Conservation (phyloP, 805 yeast genomes). For the Brettanomyces nanus region DNA sequence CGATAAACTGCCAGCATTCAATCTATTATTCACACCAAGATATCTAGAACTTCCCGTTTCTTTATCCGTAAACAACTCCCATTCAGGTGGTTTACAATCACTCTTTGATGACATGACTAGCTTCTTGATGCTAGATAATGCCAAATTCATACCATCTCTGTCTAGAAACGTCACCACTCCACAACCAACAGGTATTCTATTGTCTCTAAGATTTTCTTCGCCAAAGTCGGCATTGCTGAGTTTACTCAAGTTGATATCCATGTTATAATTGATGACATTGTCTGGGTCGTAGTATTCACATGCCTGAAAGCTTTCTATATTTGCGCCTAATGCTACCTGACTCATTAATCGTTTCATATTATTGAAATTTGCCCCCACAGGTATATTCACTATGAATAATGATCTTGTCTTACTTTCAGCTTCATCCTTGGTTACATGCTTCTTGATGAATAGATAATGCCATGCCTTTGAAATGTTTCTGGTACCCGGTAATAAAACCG, state of each 20-base stretch:
- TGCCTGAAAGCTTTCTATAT: conserved; percentile 36
- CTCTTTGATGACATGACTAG: conserved; percentile 20
- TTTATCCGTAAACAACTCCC: conserved; percentile 28
- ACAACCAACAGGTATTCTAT: conserved; percentile 59
- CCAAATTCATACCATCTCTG: conserved; percentile 54
- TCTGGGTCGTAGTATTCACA: conserved; percentile 27
- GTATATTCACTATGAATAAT: conserved; percentile 72
- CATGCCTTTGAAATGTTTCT: conserved; percentile 10
- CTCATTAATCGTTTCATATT: conserved; percentile 50
- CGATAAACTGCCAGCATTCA: conserved; percentile 46
- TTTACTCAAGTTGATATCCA: conserved; percentile 44
- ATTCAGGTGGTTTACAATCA: conserved; percentile 23
- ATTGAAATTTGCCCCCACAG: conserved; percentile 48
- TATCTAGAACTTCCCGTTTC: conserved; percentile 33
- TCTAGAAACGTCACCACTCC: conserved; percentile 72
- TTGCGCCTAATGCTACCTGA: conserved; percentile 54
- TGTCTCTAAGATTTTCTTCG: conserved; percentile 23
- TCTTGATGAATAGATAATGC: conserved; percentile 61
- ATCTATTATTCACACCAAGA: conserved; percentile 25
- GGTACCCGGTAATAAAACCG: conserved; percentile 33
- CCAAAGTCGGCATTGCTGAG: conserved; percentile 46
- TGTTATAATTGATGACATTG: conserved; percentile 26
- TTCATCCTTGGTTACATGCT: conserved; percentile 41
- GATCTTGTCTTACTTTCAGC: conserved; percentile 42
- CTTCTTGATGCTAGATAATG: conserved; percentile 55